Percentiles rank a stretch among this genome's conserved stretches.
Conservation (phyloP, 2,329 filamentous ascomycete species). For the Torrubiella hemipterigena region DNA sequence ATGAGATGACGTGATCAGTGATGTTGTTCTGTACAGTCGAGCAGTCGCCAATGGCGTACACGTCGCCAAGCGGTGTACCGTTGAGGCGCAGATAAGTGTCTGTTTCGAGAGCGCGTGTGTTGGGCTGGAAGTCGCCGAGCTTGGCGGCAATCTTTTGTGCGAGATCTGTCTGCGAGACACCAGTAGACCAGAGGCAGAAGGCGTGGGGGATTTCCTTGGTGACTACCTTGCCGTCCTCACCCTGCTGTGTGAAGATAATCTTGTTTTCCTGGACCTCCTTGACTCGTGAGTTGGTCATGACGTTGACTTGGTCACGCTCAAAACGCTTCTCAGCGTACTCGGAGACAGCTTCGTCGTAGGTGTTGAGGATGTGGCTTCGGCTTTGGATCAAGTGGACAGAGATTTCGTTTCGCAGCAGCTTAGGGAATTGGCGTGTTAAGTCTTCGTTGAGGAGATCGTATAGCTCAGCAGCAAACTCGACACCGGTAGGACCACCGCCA, state of each 20-base stretch:
- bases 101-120: constrained; percentile 85
- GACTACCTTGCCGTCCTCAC: constrained; percentile 58
- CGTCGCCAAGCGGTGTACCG: constrained; percentile 81
- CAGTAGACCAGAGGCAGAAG: constrained; percentile 96
- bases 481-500: constrained; percentile 89
- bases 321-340: constrained; percentile 87
- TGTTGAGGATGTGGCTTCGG: constrained; percentile 89
- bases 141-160: constrained; percentile 66
- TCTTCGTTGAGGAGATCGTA: constrained; percentile 97
- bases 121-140: constrained; percentile 66
- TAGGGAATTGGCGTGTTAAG: constrained; percentile 69
- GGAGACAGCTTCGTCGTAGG: constrained; percentile 90
- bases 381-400: constrained; percentile 96
- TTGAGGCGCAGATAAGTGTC: constrained; percentile 85
- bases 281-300: constrained; percentile 86
- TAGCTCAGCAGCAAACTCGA: constrained; percentile 93
- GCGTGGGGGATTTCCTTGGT: constrained; percentile 91
- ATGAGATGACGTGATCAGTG: constrained; percentile 79
- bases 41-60: constrained; percentile 95
- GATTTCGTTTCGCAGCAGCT: constrained; percentile 88
- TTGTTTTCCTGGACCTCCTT: constrained; percentile 75
- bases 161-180: constrained; percentile 77
- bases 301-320: constrained; percentile 78
- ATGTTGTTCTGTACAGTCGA: constrained; percentile 96
- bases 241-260: constrained; percentile 80